Evolutionary conservation across 768 basidiomycete species (phyloP).

Genomic region (Crucibulum laeve): DNA sequence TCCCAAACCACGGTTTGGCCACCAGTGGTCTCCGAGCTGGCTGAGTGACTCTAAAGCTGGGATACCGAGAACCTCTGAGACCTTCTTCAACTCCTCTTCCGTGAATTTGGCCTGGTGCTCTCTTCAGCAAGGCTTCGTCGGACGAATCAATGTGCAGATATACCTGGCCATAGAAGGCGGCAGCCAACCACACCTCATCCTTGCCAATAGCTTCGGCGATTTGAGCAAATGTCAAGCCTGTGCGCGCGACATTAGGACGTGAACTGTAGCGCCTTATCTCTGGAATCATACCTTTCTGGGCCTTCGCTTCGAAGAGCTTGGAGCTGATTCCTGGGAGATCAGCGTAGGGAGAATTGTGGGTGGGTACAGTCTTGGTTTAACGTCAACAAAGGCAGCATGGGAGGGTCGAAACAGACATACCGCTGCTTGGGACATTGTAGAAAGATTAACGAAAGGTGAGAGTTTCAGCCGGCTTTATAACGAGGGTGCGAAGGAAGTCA

Average conservation of each 20-base stretch:
- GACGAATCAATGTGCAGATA: constrained; percentile 6
- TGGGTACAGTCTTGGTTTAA: constrained; percentile 31
- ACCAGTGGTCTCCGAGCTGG: constrained; percentile 64
- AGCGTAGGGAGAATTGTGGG: constrained; percentile 38
- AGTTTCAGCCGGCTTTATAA: not conserved
- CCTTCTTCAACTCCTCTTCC: constrained; percentile 49
- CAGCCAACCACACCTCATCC: constrained; percentile 81
- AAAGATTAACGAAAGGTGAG: constrained; percentile 3
- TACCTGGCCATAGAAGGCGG: constrained; percentile 80
- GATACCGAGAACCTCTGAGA: constrained; percentile 48
- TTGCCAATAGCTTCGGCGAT: constrained; percentile 62
- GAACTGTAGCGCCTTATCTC: not conserved
- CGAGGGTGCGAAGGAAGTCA: constrained; percentile 7
- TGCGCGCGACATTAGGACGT: not conserved
- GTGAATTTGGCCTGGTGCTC: constrained; percentile 59
- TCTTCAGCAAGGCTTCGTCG: not conserved
- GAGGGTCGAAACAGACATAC: constrained; percentile 19
- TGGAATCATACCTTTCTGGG: constrained; percentile 47
- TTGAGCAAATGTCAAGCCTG: constrained; percentile 66
- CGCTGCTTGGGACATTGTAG: constrained; percentile 32
- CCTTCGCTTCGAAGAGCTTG: constrained; percentile 61
- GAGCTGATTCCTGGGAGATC: constrained; percentile 48
- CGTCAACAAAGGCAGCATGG: not conserved
- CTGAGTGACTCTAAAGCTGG: constrained; percentile 29
- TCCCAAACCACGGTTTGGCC: constrained; percentile 68